Conservation (phyloP, 2,329 filamentous ascomycete genomes). For the Eutypa lata region DNA sequence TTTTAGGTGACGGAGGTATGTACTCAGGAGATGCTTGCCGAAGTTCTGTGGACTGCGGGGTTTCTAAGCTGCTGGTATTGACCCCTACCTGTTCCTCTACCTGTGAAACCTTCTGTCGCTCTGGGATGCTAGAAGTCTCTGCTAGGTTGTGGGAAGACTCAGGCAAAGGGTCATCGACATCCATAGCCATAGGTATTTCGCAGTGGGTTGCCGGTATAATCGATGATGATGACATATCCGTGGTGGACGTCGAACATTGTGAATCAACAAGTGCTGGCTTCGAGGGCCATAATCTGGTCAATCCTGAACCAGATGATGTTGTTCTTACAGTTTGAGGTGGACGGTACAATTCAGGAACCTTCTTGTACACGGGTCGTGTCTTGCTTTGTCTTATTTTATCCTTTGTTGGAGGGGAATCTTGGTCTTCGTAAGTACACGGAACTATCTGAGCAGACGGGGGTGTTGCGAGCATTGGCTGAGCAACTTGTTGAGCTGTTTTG, state of each 20-base stretch:
- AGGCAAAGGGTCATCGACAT: constrained; percentile 2
- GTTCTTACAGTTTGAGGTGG: constrained; percentile 7
- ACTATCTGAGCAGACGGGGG: constrained; percentile 31
- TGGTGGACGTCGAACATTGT: constrained; percentile 15
- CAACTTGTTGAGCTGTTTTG: constrained; percentile 15
- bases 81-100: neutral
- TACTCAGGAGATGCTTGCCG: constrained; percentile 11
- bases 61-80: neutral
- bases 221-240: constrained; percentile 17
- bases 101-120: too few relatives aligned
- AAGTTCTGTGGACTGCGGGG: neutral
- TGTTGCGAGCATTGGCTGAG: constrained; percentile 20
- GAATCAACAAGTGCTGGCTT: neutral
- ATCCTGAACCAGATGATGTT: constrained; percentile 4
- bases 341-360: constrained; percentile 13
- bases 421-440: constrained; percentile 25
- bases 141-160: neutral
- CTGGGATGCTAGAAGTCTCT: neutral
- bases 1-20: constrained; percentile 7
- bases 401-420: constrained; percentile 4
- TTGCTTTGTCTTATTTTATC: constrained; percentile 1
- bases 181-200: neutral
- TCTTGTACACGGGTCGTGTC: constrained; percentile 10
- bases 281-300: neutral
- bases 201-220: constrained; percentile 25